Evolutionary conservation across 176 grass and related monocot genomes (phyloP).

Genomic region (Secale cereale): DNA sequence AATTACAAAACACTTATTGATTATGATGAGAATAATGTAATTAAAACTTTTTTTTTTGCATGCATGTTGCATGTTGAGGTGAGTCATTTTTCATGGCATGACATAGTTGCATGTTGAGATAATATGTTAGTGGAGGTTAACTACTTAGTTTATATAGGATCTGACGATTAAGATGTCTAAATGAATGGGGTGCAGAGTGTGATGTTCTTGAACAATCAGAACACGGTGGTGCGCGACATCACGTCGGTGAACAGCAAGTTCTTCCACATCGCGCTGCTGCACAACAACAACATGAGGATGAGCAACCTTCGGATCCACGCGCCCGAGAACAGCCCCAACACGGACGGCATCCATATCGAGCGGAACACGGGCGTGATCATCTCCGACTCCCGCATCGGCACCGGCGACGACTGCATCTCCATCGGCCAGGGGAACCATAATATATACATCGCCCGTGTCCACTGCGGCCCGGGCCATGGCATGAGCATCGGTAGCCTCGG

Average conservation of each 20-base stretch:
- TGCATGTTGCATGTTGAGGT: too few relatives aligned
- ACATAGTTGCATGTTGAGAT: too few relatives aligned
- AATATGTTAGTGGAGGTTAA: too few relatives aligned
- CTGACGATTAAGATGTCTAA: too few relatives aligned
- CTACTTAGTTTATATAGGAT: too few relatives aligned
- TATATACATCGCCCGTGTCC: neutral
- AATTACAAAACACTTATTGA: too few relatives aligned
- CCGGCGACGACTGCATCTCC: neutral
- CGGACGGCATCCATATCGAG: constrained; percentile 74
- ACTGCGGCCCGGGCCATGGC: neutral
- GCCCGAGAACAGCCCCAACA: constrained; percentile 57
- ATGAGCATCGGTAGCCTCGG: neutral
- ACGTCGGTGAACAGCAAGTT: constrained; percentile 75
- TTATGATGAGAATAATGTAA: too few relatives aligned
- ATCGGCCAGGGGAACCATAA: neutral
- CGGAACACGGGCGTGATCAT: constrained; percentile 39
- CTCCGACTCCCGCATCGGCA: neutral
- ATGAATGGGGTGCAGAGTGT: constrained; percentile 28
- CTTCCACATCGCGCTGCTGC: constrained; percentile 59
- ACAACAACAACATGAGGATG: constrained; percentile 19
- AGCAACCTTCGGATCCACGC: constrained; percentile 30
- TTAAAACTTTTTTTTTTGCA: too few relatives aligned
- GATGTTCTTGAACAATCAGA: constrained; percentile 38
- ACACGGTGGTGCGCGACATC: constrained; percentile 46
- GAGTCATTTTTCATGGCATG: too few relatives aligned